These are phyloP conservation scores for Pleodorina starrii DNA, from an alignment of 139 green algal species.

Conservation along the genomic window DNA sequence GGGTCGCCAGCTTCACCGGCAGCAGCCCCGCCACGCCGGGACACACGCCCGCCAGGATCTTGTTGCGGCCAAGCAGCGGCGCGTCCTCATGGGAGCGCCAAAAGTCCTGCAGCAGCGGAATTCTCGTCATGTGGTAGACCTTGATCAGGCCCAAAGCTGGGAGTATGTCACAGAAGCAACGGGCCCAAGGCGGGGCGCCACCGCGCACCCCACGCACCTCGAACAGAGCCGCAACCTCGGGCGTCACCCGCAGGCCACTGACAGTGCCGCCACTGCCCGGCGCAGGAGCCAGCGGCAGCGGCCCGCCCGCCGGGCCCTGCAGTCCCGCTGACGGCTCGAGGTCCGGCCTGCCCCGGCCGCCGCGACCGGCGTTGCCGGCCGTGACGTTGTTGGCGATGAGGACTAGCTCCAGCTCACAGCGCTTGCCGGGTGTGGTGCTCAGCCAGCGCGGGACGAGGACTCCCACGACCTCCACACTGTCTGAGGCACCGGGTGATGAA, in stretches of 20 bases:
- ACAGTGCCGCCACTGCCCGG: neutral
- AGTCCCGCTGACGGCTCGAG: neutral
- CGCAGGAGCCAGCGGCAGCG: neutral
- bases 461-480: constrained; percentile 89
- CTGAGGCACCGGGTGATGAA: no score
- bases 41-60: constrained; percentile 83
- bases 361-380: neutral
- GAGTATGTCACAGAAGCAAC: no score
- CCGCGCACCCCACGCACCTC: constrained; percentile 34
- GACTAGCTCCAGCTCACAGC: constrained; percentile 81
- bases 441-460: constrained; percentile 79
- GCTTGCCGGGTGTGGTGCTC: constrained; percentile 54
- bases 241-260: neutral
- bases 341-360: neutral
- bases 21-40: constrained; percentile 78
- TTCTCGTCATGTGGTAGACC: no score
- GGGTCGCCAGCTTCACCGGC: constrained; percentile 82
- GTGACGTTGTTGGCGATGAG: constrained; percentile 67
- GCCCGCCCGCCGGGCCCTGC: neutral
- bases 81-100: constrained; percentile 60
- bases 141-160: no score
- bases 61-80: constrained; percentile 78
- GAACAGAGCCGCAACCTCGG: constrained; percentile 32
- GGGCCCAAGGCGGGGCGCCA: no score
- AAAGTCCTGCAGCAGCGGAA: constrained; percentile 48